A percentile compares a stretch with the other conserved stretches of the same genome.
Conservation (phyloP, 2,329 filamentous ascomycete species). For the Metarhizium brunneum region DNA sequence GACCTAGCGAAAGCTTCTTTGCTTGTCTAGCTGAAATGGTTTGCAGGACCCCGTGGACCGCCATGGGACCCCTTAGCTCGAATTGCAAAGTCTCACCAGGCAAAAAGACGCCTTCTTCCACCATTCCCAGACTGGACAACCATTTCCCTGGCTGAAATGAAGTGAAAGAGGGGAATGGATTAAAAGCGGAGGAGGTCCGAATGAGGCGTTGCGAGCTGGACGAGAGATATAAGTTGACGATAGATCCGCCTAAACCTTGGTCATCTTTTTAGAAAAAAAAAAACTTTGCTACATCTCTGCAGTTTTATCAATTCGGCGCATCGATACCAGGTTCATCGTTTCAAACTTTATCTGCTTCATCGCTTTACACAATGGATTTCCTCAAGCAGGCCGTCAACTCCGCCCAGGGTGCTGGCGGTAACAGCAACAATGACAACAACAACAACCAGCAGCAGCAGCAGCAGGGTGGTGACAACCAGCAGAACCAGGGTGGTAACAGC, state of each 20-base stretch:
- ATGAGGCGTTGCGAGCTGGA: not conserved
- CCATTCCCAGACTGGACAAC: not conserved
- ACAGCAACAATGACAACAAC: constrained; percentile 3
- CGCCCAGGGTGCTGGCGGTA: constrained; percentile 2
- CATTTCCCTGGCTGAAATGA: not conserved
- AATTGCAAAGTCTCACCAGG: not conserved
- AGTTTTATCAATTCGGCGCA: not conserved
- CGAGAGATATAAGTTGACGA: not conserved
- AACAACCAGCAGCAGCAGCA: constrained; percentile 7
- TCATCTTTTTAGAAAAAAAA: not conserved
- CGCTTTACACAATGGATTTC: constrained; percentile 23
- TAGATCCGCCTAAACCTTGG: not conserved
- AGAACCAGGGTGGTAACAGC: constrained; percentile 2
- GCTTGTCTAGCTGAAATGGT: not conserved
- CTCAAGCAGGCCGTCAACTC: constrained; percentile 24
- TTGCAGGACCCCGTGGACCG: not conserved
- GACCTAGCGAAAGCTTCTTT: not conserved
- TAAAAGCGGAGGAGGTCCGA: not conserved
- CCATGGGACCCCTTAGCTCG: not conserved
- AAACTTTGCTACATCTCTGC: too few relatives aligned
- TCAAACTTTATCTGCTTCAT: not conserved
- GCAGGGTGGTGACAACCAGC: constrained; percentile 4
- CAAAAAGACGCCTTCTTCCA: not conserved
- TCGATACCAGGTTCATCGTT: not conserved
- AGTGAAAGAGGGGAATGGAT: not conserved